Evolutionary conservation across 352 stramenopile species (phyloP).

Genomic region (Plasmopara viticola): DNA sequence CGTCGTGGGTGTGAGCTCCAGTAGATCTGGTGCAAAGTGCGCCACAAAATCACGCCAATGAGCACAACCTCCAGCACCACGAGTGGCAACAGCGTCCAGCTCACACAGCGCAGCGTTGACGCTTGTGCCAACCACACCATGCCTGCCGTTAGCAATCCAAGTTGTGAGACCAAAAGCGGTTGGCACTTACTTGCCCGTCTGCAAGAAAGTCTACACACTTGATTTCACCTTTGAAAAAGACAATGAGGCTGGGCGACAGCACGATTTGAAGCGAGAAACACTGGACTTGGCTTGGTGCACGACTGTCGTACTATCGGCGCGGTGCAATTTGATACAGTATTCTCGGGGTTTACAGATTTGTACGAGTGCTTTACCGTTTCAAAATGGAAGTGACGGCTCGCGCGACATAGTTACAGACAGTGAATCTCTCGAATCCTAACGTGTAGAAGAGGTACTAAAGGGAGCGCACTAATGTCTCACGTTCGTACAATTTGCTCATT

Average conservation of each 20-base stretch:
- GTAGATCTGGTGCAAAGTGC: slow-evolving; percentile 50
- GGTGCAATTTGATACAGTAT: too few species aligned
- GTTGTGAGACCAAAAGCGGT: slow-evolving; percentile 3
- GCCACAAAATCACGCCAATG: slow-evolving; percentile 40
- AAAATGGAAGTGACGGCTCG: slow-evolving; percentile 9
- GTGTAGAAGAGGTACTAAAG: too few species aligned
- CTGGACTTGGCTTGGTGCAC: not conserved
- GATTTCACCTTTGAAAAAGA: slow-evolving; percentile 15
- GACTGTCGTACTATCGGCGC: slow-evolving; percentile 21
- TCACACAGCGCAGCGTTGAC: slow-evolving; percentile 29
- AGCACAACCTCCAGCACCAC: slow-evolving; percentile 43
- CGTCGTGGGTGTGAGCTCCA: slow-evolving; percentile 53
- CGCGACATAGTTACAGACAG: not conserved
- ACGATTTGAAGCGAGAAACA: slow-evolving; percentile 3
- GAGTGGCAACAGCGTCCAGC: slow-evolving; percentile 40
- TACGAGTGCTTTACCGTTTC: too few species aligned
- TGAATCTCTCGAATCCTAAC: too few species aligned
- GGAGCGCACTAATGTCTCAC: too few species aligned
- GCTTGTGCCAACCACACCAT: slow-evolving; percentile 39
- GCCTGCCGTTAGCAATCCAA: not conserved
- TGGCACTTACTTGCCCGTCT: slow-evolving; percentile 7
- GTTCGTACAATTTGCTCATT: too few species aligned
- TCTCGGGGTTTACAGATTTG: too few species aligned
- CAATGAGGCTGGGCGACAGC: slow-evolving; percentile 1
- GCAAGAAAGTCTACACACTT: slow-evolving; percentile 7